Conservation (phyloP, 495 filamentous ascomycete genomes). For the Gamarada debralockiae region DNA sequence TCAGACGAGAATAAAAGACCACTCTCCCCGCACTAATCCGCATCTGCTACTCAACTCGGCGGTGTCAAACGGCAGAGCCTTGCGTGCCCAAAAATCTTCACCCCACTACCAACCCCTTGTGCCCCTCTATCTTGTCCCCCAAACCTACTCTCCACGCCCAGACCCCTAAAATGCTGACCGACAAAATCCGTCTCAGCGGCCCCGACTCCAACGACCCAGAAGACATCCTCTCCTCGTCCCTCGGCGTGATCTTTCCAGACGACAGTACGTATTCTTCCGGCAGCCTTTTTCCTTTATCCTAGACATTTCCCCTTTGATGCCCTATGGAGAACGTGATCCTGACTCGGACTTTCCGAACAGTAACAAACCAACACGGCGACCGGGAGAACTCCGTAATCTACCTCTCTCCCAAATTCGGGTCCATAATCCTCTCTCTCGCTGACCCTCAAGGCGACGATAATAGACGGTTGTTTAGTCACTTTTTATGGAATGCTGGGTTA, state of each 20-base stretch:
- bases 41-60: no score
- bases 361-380: conserved; percentile 73
- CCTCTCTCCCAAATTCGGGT: conserved; percentile 52
- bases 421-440: conserved; percentile 39
- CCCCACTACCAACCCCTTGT: no score
- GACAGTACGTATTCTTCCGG: no score
- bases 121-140: no score
- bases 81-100: no score
- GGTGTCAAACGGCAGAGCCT: no score
- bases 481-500: conserved; percentile 81
- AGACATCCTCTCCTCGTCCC: conserved; percentile 60
- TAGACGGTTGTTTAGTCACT: conserved; percentile 71
- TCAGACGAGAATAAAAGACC: background rate
- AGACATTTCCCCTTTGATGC: background rate
- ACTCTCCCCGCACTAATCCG: no score
- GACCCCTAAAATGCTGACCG: conserved; percentile 29
- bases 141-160: background rate
- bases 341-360: no score
- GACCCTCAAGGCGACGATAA: conserved; percentile 54
- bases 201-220: conserved; percentile 40
- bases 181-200: conserved; percentile 36
- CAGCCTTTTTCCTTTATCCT: background rate
- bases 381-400: conserved; percentile 51
- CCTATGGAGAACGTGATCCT: no score
- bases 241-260: conserved; percentile 73